Conservation (phyloP, 805 yeast genomes). For the Yarrowia porcina region DNA sequence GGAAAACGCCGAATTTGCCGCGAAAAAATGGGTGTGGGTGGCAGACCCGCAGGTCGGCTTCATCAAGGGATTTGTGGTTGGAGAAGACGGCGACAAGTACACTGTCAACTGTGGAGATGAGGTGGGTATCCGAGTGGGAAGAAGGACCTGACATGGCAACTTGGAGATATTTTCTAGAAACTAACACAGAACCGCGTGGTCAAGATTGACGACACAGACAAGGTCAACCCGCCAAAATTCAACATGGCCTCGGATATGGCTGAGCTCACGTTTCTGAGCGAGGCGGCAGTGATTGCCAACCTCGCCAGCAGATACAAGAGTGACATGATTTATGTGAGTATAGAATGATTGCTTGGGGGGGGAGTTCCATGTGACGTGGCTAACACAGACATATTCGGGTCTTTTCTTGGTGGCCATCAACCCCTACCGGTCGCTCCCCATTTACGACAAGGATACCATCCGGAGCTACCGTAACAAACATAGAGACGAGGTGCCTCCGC, state of each 20-base stretch:
- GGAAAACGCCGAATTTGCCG: slow-evolving; percentile 34
- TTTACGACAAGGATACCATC: slow-evolving; percentile 61
- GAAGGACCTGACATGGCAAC: not conserved
- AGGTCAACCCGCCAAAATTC: slow-evolving; percentile 84
- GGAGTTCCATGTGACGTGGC: not conserved
- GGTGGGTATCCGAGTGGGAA: not conserved
- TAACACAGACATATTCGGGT: slow-evolving; percentile 85
- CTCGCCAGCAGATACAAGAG: slow-evolving; percentile 69
- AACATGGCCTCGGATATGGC: slow-evolving; percentile 95
- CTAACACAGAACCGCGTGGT: slow-evolving; percentile 40
- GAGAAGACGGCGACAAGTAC: slow-evolving; percentile 41
- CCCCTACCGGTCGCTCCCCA: slow-evolving; percentile 74
- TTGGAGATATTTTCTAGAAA: not conserved
- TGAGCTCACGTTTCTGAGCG: slow-evolving; percentile 87
- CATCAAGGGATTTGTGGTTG: slow-evolving; percentile 57
- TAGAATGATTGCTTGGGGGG: too few species aligned
- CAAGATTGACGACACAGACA: slow-evolving; percentile 48
- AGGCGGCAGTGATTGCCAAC: slow-evolving; percentile 91
- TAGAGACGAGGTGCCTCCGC: slow-evolving; percentile 62
- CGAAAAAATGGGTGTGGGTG: slow-evolving; percentile 73
- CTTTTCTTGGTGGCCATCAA: slow-evolving; percentile 91
- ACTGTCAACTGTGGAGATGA: slow-evolving; percentile 45
- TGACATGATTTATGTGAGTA: slow-evolving; percentile 53
- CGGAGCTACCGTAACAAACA: slow-evolving; percentile 51
- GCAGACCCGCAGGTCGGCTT: slow-evolving; percentile 58